A percentile compares a stretch with the other conserved stretches of the same genome.
These are phyloP conservation scores for Casuarina cunninghamiana DNA, from an alignment of 306 rosid genomes.

Conservation along the genomic window DNA sequence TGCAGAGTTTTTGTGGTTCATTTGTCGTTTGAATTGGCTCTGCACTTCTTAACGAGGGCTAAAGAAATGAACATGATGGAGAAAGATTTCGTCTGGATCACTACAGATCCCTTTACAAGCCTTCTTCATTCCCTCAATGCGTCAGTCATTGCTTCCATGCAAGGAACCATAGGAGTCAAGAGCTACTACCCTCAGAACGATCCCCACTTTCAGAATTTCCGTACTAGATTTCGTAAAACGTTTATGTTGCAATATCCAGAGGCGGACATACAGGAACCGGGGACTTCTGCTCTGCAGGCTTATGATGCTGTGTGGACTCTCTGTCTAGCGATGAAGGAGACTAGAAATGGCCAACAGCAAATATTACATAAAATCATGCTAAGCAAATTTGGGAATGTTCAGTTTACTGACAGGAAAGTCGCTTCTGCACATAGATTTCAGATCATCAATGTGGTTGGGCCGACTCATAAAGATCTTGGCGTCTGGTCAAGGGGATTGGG, in stretches of 20 bases:
- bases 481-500: slow-evolving; percentile 46
- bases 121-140: slow-evolving; percentile 48
- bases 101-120: slow-evolving; percentile 46
- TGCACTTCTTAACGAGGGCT: slow-evolving; percentile 40
- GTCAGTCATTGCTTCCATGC: slow-evolving; percentile 42
- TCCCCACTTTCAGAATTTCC: slow-evolving; percentile 19
- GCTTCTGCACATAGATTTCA: slow-evolving; percentile 26
- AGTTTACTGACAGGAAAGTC: slow-evolving; percentile 28
- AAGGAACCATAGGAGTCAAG: slow-evolving; percentile 50
- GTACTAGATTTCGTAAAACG: slow-evolving; percentile 20
- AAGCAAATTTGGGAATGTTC: slow-evolving; percentile 27
- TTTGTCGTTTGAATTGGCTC: slow-evolving; percentile 36
- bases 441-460: slow-evolving; percentile 50
- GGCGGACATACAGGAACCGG: slow-evolving; percentile 46
- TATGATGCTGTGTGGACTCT: slow-evolving; percentile 47
- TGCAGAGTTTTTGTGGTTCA: slow-evolving; percentile 47
- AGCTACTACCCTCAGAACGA: slow-evolving; percentile 29
- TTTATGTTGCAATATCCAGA: slow-evolving; percentile 33
- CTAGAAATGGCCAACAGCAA: slow-evolving; percentile 12
- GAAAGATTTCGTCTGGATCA: slow-evolving; percentile 56
- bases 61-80: slow-evolving; percentile 50
- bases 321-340: slow-evolving; percentile 37
- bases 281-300: slow-evolving; percentile 43
- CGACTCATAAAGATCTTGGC: slow-evolving; percentile 43
- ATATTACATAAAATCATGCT: slow-evolving; percentile 34